Evolutionary conservation across 2,329 filamentous ascomycete genomes (phyloP).

Genomic region (Penicillium psychrosexuale): DNA sequence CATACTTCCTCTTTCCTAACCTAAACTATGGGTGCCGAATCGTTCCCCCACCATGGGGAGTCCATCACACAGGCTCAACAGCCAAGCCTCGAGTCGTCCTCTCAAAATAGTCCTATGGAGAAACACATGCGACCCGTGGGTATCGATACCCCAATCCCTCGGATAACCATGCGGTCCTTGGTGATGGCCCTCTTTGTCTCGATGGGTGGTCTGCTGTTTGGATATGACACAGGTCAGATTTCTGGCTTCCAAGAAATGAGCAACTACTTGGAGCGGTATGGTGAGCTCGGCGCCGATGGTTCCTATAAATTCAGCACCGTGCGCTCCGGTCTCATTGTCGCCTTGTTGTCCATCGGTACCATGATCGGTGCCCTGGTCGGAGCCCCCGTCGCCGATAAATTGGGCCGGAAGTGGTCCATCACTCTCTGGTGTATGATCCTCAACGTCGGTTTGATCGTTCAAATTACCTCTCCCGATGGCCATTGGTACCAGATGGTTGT

Average conservation of each 20-base stretch:
- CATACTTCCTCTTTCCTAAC: neutral
- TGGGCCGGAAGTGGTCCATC: conserved; percentile 46
- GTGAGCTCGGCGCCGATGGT: conserved; percentile 30
- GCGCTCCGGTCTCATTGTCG: conserved; percentile 44
- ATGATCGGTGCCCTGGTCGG: conserved; percentile 41
- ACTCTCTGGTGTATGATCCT: conserved; percentile 42
- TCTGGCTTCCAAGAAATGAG: conserved; percentile 44
- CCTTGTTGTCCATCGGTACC: conserved; percentile 44
- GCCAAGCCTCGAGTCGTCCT: conserved; percentile 26
- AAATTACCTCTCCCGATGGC: conserved; percentile 39
- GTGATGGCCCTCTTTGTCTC: conserved; percentile 46
- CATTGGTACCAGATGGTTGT: conserved; percentile 45
- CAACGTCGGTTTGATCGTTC: conserved; percentile 43
- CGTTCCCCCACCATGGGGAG: conserved; percentile 32
- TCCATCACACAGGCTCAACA: conserved; percentile 29
- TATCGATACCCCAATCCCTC: conserved; percentile 33
- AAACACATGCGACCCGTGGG: conserved; percentile 23
- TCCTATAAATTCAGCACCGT: conserved; percentile 39
- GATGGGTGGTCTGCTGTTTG: conserved; percentile 48
- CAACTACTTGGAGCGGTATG: conserved; percentile 43
- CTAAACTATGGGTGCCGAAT: conserved; percentile 31
- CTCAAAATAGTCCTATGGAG: conserved; percentile 14
- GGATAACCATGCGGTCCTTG: conserved; percentile 38
- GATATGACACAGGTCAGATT: conserved; percentile 48
- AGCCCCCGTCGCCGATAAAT: conserved; percentile 42